phyloP scores from a whole-genome alignment of 495 filamentous ascomycete genomes.

The Xylaria intraflava region DNA sequence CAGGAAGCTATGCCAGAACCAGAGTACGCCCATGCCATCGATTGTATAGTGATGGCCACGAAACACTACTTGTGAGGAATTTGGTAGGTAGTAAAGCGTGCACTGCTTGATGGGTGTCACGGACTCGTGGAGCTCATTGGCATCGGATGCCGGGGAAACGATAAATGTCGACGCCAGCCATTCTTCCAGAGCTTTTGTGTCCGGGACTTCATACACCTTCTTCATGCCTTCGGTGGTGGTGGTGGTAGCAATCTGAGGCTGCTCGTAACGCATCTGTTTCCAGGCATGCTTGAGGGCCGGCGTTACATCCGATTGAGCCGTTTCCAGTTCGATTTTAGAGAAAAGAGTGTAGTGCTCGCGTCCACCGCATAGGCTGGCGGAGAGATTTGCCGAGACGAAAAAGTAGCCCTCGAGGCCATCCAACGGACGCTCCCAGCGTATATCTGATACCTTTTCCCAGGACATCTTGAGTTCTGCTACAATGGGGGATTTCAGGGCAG shows the following conservation, averaged over 20 bases:
- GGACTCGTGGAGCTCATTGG: conserved; percentile 15
- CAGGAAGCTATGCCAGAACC: conserved; percentile 16
- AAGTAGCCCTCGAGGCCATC: conserved; percentile 22
- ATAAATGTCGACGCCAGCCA: conserved; percentile 24
- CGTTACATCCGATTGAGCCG: conserved; percentile 3
- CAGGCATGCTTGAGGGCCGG: conserved; percentile 20
- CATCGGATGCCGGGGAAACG: conserved; percentile 15
- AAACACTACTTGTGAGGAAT: conserved; percentile 20
- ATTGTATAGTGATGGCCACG: conserved; percentile 13
- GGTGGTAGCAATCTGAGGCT: conserved; percentile 23
- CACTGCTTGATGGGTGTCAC: conserved; percentile 16
- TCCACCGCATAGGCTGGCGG: conserved; percentile 13
- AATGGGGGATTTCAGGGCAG: not conserved
- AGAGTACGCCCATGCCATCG: conserved; percentile 10
- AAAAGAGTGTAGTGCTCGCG: conserved; percentile 22
- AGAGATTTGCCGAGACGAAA: conserved; percentile 8
- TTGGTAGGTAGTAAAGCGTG: conserved; percentile 23
- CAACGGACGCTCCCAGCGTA: conserved; percentile 24
- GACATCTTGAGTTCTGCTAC: conserved; percentile 3
- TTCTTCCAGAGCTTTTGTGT: conserved; percentile 15
- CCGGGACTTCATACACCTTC: conserved; percentile 22
- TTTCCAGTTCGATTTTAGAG: conserved; percentile 20
- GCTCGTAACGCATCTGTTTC: conserved; percentile 23
- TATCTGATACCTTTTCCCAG: conserved; percentile 17
- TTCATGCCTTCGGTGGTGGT: conserved; percentile 16